Conservation (phyloP, 768 basidiomycete genomes). For the Mrakia hoshinonis region DNA sequence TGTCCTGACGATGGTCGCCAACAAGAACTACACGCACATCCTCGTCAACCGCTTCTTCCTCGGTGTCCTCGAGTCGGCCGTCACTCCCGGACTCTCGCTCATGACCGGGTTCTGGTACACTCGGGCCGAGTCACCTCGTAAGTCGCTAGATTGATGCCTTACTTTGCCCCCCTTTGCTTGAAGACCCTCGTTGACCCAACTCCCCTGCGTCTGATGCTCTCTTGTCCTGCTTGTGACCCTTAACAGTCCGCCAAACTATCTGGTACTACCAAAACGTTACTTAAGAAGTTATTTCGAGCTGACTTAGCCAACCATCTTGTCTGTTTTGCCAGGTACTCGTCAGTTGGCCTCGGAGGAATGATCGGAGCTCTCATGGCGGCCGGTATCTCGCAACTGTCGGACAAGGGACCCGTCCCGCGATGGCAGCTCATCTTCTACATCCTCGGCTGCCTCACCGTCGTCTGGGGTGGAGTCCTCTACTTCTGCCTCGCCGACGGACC, state of each 20-base stretch:
- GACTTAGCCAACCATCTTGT: neutral
- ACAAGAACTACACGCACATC: slow-evolving; percentile 37
- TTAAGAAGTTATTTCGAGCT: neutral
- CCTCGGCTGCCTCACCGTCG: slow-evolving; percentile 38
- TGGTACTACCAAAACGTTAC: no score
- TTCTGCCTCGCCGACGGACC: slow-evolving; percentile 42
- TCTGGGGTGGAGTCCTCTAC: slow-evolving; percentile 37
- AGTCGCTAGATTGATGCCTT: no score
- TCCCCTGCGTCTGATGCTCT: no score
- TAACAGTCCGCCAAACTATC: slow-evolving; percentile 36
- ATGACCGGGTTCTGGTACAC: slow-evolving; percentile 31
- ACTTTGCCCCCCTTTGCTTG: no score
- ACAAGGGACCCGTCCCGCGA: slow-evolving; percentile 26
- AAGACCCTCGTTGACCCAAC: no score
- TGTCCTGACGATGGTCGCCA: slow-evolving; percentile 38
- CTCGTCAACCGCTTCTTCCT: slow-evolving; percentile 38
- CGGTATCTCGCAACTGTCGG: slow-evolving; percentile 32
- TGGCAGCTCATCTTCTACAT: slow-evolving; percentile 40
- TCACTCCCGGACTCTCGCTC: slow-evolving; percentile 40
- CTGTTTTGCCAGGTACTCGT: neutral
- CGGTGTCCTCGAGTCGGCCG: slow-evolving; percentile 34
- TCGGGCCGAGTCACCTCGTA: neutral
- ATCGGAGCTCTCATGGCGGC: slow-evolving; percentile 41
- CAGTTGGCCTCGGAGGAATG: slow-evolving; percentile 41
- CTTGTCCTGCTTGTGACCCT: no score